Evolutionary conservation across 495 filamentous ascomycete species (phyloP).

Genomic region (Thermothielavioides terrestris): DNA sequence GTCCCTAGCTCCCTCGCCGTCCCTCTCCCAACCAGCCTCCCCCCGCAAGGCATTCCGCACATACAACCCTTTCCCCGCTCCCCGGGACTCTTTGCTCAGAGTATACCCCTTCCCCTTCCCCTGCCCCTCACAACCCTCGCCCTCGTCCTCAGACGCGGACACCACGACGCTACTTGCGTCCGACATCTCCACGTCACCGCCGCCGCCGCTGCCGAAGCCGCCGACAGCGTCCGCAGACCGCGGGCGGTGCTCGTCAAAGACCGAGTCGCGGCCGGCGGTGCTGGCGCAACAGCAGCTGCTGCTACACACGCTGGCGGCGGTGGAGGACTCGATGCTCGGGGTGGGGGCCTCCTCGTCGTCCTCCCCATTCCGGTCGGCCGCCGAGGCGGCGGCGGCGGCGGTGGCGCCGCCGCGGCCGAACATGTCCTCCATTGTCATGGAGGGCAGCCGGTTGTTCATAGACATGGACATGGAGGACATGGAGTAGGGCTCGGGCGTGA

Average conservation of each 20-base stretch:
- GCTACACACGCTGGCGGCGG: constrained; percentile 5
- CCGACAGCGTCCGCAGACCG: background rate
- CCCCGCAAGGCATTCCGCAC: background rate
- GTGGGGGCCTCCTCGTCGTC: constrained; percentile 6
- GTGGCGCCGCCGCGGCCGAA: no score
- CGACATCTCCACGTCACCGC: constrained; percentile 35
- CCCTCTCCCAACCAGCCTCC: no score
- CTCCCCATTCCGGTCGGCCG: background rate
- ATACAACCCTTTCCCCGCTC: background rate
- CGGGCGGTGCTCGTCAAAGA: constrained; percentile 19
- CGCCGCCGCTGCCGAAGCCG: background rate
- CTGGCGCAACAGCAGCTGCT: no score
- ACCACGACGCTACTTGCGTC: constrained; percentile 30
- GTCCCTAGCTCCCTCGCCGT: no score
- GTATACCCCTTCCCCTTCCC: background rate
- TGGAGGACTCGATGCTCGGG: constrained; percentile 16
- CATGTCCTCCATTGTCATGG: no score
- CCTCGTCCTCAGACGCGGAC: constrained; percentile 19
- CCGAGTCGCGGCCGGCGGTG: constrained; percentile 21
- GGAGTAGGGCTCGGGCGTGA: background rate
- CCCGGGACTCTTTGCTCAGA: no score
- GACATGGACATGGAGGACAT: background rate
- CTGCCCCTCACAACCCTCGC: background rate
- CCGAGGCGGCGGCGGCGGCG: background rate
- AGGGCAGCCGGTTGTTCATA: background rate